A percentile compares a stretch with the other conserved stretches of the same genome.
Evolutionary conservation across 208 protist genomes (phyloP).

Genomic region (Acanthamoeba triangularis): DNA sequence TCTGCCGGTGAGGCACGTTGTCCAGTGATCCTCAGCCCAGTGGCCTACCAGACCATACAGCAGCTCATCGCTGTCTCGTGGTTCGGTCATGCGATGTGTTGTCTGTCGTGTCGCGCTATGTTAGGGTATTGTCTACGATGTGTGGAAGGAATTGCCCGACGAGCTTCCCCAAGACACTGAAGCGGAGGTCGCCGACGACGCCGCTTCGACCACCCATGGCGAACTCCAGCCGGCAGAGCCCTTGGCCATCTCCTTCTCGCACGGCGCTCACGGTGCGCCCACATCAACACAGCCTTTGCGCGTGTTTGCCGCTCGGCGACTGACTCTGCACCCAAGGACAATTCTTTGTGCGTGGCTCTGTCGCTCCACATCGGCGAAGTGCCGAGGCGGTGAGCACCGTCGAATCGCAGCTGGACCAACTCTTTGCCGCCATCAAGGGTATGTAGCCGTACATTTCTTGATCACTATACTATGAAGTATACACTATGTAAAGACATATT

Average conservation of each 20-base stretch:
- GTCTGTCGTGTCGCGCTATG: no score
- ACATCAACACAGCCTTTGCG: no score
- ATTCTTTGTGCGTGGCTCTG: constrained; percentile 25
- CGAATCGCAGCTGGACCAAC: constrained; percentile 4
- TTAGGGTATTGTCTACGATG: constrained; percentile 6
- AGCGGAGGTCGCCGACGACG: not conserved
- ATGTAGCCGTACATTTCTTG: no score
- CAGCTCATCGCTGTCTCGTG: not conserved
- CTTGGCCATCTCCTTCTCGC: not conserved
- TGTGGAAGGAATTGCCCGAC: not conserved
- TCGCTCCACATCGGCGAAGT: not conserved
- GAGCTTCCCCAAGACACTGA: not conserved
- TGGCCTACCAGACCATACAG: not conserved
- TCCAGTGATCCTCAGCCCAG: no score
- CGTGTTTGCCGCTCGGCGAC: not conserved
- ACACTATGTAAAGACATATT: no score
- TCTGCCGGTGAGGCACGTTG: not conserved
- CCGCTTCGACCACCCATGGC: not conserved
- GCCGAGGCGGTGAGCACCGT: not conserved
- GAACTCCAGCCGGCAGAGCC: not conserved
- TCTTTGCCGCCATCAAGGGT: not conserved
- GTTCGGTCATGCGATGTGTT: no score
- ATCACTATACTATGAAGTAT: no score
- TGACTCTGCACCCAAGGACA: not conserved
- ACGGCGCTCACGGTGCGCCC: not conserved